phyloP scores from a whole-genome alignment of 2,329 filamentous ascomycete genomes.

The Ophiocordyceps camponoti-leonardi region DNA sequence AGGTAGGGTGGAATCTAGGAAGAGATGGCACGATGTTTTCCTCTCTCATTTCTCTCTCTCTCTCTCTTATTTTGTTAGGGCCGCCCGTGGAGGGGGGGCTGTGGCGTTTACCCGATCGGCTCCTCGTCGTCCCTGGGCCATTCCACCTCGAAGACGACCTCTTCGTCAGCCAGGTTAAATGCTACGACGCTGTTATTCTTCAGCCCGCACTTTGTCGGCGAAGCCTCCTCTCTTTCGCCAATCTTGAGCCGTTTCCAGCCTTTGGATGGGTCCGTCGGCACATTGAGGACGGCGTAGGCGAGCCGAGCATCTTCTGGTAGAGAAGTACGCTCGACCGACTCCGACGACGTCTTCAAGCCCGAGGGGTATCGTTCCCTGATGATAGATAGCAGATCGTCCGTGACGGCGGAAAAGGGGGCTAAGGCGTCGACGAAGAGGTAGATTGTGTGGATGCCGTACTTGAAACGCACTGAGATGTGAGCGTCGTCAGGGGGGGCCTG shows the following conservation, averaged over 20 bases:
- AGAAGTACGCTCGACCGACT: conserved; percentile 14
- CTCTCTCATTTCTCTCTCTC: not conserved
- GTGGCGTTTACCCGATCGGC: conserved; percentile 7
- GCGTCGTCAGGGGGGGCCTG: conserved; percentile 20
- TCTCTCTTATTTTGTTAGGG: not conserved
- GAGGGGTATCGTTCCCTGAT: conserved; percentile 38
- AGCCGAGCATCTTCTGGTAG: conserved; percentile 25
- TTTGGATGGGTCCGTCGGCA: conserved; percentile 23
- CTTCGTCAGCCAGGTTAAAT: conserved; percentile 26
- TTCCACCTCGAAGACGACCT: conserved; percentile 26
- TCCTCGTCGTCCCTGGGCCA: conserved; percentile 26
- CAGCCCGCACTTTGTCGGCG: conserved; percentile 23
- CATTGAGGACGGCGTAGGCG: conserved; percentile 27
- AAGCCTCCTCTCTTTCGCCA: conserved; percentile 16
- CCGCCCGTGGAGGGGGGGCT: too few species aligned
- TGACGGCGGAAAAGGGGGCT: conserved; percentile 37
- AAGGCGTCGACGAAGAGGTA: conserved; percentile 47
- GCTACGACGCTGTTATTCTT: conserved; percentile 31
- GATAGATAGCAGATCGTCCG: conserved; percentile 37
- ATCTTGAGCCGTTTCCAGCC: conserved; percentile 33
- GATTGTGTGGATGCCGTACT: conserved; percentile 54
- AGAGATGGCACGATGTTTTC: not conserved
- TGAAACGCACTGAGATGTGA: conserved; percentile 53
- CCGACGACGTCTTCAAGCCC: conserved; percentile 25
- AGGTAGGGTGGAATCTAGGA: not conserved